Conservation (phyloP, 768 basidiomycete genomes). For the Coprinopsis strossmayeri region DNA sequence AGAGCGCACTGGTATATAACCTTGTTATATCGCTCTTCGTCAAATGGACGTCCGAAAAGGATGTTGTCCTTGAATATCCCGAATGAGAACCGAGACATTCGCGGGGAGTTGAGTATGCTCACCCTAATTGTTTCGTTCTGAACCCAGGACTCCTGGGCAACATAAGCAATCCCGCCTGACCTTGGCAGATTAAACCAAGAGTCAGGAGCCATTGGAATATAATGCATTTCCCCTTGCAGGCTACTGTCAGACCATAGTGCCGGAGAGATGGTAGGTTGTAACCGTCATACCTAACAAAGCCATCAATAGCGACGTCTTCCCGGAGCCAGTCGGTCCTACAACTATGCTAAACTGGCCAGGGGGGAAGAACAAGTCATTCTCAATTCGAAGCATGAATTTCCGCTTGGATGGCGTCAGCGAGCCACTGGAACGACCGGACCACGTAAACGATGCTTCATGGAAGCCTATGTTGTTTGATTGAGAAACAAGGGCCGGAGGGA, state of each 20-base stretch:
- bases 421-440: slow-evolving; percentile 33
- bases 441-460: slow-evolving; percentile 45
- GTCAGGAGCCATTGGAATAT: slow-evolving; percentile 39
- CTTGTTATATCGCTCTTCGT: slow-evolving; percentile 66
- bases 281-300: slow-evolving; percentile 38
- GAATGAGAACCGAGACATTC: not conserved
- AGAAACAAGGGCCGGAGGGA: slow-evolving; percentile 10
- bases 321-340: slow-evolving; percentile 51
- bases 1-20: slow-evolving; percentile 68
- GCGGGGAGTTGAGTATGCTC: not conserved
- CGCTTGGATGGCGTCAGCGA: slow-evolving; percentile 37
- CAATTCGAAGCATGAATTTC: slow-evolving; percentile 44
- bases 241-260: not conserved
- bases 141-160: slow-evolving; percentile 78
- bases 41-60: slow-evolving; percentile 65
- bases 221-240: slow-evolving; percentile 56
- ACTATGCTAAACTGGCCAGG: slow-evolving; percentile 46
- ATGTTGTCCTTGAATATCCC: slow-evolving; percentile 51
- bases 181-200: slow-evolving; percentile 65
- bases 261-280: not conserved
- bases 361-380: slow-evolving; percentile 48
- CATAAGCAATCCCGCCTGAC: slow-evolving; percentile 60
- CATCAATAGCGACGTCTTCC: slow-evolving; percentile 61
- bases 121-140: slow-evolving; percentile 69
- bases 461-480: slow-evolving; percentile 36